Percentiles rank a stretch among this genome's conserved stretches.
Conservation (phyloP, 495 filamentous ascomycete species). For the Trichoderma gamsii region DNA sequence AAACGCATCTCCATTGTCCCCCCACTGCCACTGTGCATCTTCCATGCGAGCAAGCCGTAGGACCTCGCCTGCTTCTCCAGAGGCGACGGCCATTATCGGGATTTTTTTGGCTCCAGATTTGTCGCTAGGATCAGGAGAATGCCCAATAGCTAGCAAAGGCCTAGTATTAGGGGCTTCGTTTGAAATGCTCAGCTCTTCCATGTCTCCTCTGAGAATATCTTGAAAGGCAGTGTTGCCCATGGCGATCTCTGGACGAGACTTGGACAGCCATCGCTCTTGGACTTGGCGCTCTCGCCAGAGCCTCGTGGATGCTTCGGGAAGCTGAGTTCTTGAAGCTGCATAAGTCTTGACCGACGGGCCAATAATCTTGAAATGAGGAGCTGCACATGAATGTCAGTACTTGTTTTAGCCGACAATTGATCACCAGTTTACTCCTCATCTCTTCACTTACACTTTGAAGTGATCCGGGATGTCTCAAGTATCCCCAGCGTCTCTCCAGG, state of each 20-base stretch:
- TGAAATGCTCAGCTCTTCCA: background rate
- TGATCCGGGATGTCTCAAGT: slow-evolving; percentile 1
- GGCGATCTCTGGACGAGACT: slow-evolving; percentile 12
- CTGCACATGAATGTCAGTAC: background rate
- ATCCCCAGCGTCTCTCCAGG: background rate
- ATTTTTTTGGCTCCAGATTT: background rate
- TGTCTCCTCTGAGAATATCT: slow-evolving; percentile 4
- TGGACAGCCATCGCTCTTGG: slow-evolving; percentile 16
- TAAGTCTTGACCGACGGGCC: background rate
- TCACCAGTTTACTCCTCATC: background rate
- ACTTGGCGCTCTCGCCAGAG: slow-evolving; percentile 3
- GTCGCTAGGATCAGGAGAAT: slow-evolving; percentile 6
- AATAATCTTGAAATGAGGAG: slow-evolving; percentile 10
- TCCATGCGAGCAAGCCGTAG: slow-evolving; percentile 9
- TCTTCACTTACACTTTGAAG: slow-evolving; percentile 1
- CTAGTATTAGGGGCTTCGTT: background rate
- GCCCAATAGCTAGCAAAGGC: slow-evolving; percentile 7
- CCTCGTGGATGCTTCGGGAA: background rate
- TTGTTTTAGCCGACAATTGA: background rate
- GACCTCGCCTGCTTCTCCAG: slow-evolving; percentile 12
- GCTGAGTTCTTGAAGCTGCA: slow-evolving; percentile 7
- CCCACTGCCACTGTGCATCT: slow-evolving; percentile 10
- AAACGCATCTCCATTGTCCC: background rate
- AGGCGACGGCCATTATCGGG: slow-evolving; percentile 8
- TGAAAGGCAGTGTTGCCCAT: background rate